phyloP scores from a whole-genome alignment of 1,284 basidiomycete genomes.

The Polyporus tsugae region DNA sequence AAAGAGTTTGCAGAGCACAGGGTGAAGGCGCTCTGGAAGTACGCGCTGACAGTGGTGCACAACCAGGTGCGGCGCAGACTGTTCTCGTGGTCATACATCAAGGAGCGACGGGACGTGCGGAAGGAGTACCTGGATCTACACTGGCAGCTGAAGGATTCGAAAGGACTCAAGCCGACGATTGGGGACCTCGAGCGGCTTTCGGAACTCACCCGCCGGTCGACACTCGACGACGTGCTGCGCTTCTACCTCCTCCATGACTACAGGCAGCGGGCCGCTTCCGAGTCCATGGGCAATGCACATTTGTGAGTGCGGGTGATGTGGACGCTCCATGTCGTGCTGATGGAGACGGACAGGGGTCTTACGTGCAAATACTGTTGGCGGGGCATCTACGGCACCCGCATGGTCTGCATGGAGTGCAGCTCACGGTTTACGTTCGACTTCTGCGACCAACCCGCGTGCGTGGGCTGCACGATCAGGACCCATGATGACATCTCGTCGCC shows the following conservation, averaged over 20 bases:
- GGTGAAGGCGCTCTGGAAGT: conserved; percentile 22
- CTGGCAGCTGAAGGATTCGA: no score
- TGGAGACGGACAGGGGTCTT: conserved; percentile 21
- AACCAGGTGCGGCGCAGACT: conserved; percentile 20
- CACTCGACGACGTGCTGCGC: no score
- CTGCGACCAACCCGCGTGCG: conserved; percentile 33
- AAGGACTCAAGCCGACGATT: no score
- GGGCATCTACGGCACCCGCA: conserved; percentile 32
- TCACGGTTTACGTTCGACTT: conserved; percentile 33
- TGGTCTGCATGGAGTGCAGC: conserved; percentile 37
- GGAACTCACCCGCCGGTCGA: no score
- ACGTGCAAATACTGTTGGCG: conserved; percentile 33
- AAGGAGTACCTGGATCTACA: no score
- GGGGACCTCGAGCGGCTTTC: no score
- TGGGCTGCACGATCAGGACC: not conserved
- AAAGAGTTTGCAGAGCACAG: conserved; percentile 1
- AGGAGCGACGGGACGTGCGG: conserved; percentile 22
- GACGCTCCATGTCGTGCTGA: no score
- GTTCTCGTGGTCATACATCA: conserved; percentile 27
- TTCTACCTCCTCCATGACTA: no score
- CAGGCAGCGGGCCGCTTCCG: no score
- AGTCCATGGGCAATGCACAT: no score
- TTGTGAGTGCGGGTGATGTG: no score
- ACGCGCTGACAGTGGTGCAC: conserved; percentile 11
- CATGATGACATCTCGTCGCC: conserved; percentile 34